Evolutionary conservation across 1,284 basidiomycete genomes (phyloP), one percentile per base, ranked within the genome.

Genomic region (Meira miltonrushii): DNA sequence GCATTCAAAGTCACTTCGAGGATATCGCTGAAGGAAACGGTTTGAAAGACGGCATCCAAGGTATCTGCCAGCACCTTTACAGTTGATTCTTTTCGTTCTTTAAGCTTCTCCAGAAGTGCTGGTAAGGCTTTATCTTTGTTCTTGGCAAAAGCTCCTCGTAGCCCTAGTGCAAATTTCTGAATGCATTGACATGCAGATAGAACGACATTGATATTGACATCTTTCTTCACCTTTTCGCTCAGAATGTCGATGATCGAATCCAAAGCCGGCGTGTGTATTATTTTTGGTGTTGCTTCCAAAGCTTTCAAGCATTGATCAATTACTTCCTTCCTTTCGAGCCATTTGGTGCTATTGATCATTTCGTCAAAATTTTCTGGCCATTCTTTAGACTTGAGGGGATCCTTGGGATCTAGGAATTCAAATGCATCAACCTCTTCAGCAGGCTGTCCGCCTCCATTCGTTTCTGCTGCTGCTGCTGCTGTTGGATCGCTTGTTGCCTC

Each of bases 171-270:
- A 48, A 98, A 81, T 5, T 85, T 86, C 69, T 94, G 92, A 62
- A 97, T 80, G 69, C 92, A 88, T 55, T 86, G 86, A 21, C 92
- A 89, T 0, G 92, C 91, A 39, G 86, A 84, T 72, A 92, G 89
- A 54, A 97, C 94, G 75, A 95, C 97, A 70, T 91, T 91, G 74
- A 98, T 88, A 78, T 98, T 98, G 33, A 91, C 88, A 78, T 99
- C 95, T 65, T 85, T 86, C 58, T 89, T 86, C 69, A 97, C 87
- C 61, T 90, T 87, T 37, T 84, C 82, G 0, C 90, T 90, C 21
- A 97, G 80, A 0, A 87, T 85, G 71, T 87, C 88, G 12, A 86
- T 82, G 37, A 93, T 79, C 38, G 89, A 88, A 11, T 83, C 84
- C 1, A 92, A 81, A 41, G 60, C 65, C 72, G 88, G 87, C 17